These are phyloP conservation scores for Poa annua DNA, from an alignment of 176 grass and related monocot species.

Conservation along the genomic window DNA sequence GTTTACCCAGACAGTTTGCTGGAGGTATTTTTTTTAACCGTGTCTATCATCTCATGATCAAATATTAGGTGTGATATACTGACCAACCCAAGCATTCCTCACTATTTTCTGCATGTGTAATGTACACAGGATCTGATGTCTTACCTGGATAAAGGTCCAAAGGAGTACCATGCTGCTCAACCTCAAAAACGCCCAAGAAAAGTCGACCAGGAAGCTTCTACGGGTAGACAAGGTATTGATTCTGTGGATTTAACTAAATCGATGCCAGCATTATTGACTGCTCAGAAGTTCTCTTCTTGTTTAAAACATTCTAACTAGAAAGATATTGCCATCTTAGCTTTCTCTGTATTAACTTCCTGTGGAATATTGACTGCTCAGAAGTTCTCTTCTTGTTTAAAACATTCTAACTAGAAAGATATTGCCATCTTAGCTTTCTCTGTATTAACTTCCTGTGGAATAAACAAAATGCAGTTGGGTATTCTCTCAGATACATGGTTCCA, in stretches of 20 bases:
- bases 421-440: not conserved
- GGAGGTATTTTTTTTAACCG: slow-evolving; percentile 57
- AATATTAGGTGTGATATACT: not conserved
- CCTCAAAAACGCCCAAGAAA: slow-evolving; percentile 94
- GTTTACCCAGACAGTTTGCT: slow-evolving; percentile 86
- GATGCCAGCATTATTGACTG: not conserved
- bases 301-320: not conserved
- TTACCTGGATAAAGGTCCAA: slow-evolving; percentile 93
- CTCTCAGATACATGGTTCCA: not conserved
- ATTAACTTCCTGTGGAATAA: not conserved
- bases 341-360: not conserved
- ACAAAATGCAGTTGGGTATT: not conserved
- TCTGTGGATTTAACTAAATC: slow-evolving; percentile 16
- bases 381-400: not conserved
- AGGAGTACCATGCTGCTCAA: slow-evolving; percentile 77
- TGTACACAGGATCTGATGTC: slow-evolving; percentile 82
- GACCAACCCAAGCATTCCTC: not conserved
- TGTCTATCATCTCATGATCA: slow-evolving; percentile 8
- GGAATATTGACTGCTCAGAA: not conserved
- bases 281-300: not conserved
- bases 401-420: not conserved
- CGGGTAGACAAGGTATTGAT: slow-evolving; percentile 53
- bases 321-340: not conserved
- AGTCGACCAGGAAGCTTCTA: slow-evolving; percentile 57
- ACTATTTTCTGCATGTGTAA: slow-evolving; percentile 20